Evolutionary conservation across 2,329 filamentous ascomycete species (phyloP).

Genomic region (Bipolaris bicolor): DNA sequence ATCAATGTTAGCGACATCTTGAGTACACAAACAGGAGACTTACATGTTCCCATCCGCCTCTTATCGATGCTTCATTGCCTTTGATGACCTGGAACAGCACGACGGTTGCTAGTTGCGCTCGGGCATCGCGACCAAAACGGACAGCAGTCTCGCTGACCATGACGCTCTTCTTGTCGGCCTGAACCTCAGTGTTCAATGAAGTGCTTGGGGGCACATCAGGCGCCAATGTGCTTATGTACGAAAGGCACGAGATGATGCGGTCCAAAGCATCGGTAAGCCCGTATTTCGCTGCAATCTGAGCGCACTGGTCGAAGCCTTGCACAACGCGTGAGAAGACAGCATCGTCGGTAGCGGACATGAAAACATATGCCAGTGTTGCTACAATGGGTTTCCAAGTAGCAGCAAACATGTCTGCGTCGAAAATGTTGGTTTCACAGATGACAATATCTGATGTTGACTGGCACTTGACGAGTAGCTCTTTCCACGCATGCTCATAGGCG

Average conservation of each 20-base stretch:
- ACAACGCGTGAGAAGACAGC: slow-evolving; percentile 93
- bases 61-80: slow-evolving; percentile 79
- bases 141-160: slow-evolving; percentile 99
- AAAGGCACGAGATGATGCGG: slow-evolving; percentile 87
- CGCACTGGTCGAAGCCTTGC: slow-evolving; percentile 94
- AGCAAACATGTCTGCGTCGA: slow-evolving; percentile 96
- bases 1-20: slow-evolving; percentile 50
- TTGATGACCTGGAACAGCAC: slow-evolving; percentile 93
- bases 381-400: slow-evolving; percentile 95
- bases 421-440: slow-evolving; percentile 89
- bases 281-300: slow-evolving; percentile 87
- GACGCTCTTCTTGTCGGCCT: slow-evolving; percentile 87
- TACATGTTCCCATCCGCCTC: slow-evolving; percentile 78
- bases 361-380: slow-evolving; percentile 94
- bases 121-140: slow-evolving; percentile 90
- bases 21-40: slow-evolving; percentile 44
- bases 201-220: slow-evolving; percentile 80
- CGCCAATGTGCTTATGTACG: slow-evolving; percentile 87
- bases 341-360: slow-evolving; percentile 98
- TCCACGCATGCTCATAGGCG: slow-evolving; percentile 97
- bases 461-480: slow-evolving; percentile 86
- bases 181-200: slow-evolving; percentile 90
- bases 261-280: slow-evolving; percentile 85
- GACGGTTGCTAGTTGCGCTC: slow-evolving; percentile 89
- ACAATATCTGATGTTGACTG: slow-evolving; percentile 74